phyloP scores from a whole-genome alignment of 2,329 filamentous ascomycete genomes.

The Ceratocystis ficicola region DNA sequence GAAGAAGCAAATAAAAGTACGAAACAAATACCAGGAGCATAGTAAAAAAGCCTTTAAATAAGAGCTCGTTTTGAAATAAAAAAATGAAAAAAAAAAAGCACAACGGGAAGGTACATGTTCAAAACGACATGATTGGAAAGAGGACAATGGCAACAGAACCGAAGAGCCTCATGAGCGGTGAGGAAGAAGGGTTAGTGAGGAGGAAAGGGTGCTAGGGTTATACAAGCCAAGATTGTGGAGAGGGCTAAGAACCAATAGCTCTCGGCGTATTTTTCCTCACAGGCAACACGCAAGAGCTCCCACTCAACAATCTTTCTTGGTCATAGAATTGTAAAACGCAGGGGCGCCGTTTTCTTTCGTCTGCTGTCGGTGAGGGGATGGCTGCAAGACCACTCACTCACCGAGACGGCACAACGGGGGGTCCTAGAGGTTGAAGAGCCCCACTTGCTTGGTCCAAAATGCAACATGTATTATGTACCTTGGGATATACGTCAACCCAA shows the following conservation, averaged over 20 bases:
- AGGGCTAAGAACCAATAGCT: too few species aligned
- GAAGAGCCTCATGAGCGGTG: not conserved
- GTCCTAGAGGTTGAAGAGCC: not conserved
- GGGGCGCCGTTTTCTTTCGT: not conserved
- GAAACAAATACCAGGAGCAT: too few species aligned
- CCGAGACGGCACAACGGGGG: slow-evolving; percentile 8
- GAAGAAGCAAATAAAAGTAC: not conserved
- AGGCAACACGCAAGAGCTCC: too few species aligned
- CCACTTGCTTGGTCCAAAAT: slow-evolving; percentile 9
- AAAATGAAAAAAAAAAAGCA: not conserved
- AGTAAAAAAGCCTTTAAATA: too few species aligned
- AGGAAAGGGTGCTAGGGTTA: not conserved
- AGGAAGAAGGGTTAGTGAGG: not conserved
- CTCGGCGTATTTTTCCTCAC: too few species aligned
- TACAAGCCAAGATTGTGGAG: not conserved
- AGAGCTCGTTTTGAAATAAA: not conserved
- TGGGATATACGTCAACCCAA: slow-evolving; percentile 9
- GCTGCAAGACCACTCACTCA: not conserved
- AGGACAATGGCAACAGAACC: not conserved
- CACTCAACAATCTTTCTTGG: too few species aligned
- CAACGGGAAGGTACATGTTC: not conserved
- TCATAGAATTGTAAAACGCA: not conserved
- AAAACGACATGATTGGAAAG: not conserved
- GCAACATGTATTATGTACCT: not conserved
- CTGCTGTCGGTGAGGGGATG: not conserved